These are phyloP conservation scores for Leccinum broughii DNA, from an alignment of 768 basidiomycete genomes.

Conservation along the genomic window DNA sequence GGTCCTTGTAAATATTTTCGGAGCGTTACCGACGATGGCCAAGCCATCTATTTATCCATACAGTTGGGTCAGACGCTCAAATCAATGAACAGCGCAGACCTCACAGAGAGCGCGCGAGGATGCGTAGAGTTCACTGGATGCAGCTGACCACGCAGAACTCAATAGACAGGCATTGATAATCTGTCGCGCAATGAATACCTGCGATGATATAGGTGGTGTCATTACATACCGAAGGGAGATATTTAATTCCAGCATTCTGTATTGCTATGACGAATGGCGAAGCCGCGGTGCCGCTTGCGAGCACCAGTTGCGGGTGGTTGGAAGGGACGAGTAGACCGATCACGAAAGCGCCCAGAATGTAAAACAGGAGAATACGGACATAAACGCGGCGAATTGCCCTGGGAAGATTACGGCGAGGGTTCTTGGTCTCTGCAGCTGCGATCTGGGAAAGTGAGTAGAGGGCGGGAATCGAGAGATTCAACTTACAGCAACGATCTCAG, in stretches of 20 bases:
- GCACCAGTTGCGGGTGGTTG: background rate
- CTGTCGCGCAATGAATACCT: background rate
- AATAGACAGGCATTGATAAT: background rate
- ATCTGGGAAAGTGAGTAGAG: background rate
- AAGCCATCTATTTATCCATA: conserved; percentile 63
- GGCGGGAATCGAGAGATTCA: background rate
- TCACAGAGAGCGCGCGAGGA: conserved; percentile 82
- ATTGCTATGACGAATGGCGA: background rate
- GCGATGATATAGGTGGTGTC: background rate
- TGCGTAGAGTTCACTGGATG: conserved; percentile 26
- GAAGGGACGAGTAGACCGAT: background rate
- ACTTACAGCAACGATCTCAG: background rate
- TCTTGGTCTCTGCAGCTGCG: background rate
- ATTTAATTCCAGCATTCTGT: background rate
- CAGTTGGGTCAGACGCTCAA: conserved; percentile 1
- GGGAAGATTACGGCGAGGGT: background rate
- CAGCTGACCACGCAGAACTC: background rate
- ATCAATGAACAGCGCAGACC: conserved; percentile 26
- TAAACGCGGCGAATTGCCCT: background rate
- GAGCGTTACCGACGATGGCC: conserved; percentile 78
- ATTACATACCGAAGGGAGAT: background rate
- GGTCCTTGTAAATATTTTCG: conserved; percentile 71
- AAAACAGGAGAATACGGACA: background rate
- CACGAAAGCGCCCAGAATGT: background rate
- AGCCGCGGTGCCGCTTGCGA: background rate